Conservation (phyloP, 768 basidiomycete species). For the Harrya chromipes region DNA sequence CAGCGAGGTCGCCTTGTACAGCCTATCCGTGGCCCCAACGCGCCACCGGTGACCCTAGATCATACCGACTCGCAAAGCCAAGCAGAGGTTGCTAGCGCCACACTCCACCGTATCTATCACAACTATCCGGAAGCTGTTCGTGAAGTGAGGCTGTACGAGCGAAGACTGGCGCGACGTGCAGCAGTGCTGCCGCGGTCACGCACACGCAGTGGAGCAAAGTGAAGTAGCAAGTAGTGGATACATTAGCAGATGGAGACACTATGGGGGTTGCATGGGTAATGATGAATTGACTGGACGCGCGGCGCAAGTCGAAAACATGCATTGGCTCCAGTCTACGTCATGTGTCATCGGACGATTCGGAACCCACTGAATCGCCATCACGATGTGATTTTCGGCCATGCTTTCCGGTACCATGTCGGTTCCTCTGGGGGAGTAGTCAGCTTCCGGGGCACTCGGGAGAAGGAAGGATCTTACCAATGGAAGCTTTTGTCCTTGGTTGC, state of each 20-base stretch:
- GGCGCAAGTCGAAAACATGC: conserved; percentile 8
- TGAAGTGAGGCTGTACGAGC: conserved; percentile 33
- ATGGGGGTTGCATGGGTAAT: conserved; percentile 20
- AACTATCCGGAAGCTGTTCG: conserved; percentile 49
- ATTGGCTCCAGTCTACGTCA: conserved; percentile 20
- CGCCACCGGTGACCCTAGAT: conserved; percentile 18
- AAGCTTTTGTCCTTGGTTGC: conserved; percentile 87
- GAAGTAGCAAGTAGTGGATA: conserved; percentile 20
- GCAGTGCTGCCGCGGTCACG: conserved; percentile 12
- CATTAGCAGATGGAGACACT: conserved; percentile 23
- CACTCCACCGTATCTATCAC: conserved; percentile 45
- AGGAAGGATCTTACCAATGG: conserved; percentile 60
- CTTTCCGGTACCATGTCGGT: conserved; percentile 74
- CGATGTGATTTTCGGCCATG: conserved; percentile 53
- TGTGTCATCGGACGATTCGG: conserved; percentile 65
- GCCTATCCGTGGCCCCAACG: conserved; percentile 32
- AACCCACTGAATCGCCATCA: conserved; percentile 56
- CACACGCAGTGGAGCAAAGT: conserved; percentile 19
- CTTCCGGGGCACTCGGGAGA: conserved; percentile 20
- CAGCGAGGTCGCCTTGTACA: conserved; percentile 47
- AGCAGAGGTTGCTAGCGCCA: conserved; percentile 34
- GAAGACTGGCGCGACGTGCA: conserved; percentile 26
- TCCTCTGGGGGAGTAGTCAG: conserved; percentile 51
- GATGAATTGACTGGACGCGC: conserved; percentile 10
- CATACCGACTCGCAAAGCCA: conserved; percentile 24